Base-by-base conservation (phyloP, 306 rosid genomes). In the Glycine soja region DNA sequence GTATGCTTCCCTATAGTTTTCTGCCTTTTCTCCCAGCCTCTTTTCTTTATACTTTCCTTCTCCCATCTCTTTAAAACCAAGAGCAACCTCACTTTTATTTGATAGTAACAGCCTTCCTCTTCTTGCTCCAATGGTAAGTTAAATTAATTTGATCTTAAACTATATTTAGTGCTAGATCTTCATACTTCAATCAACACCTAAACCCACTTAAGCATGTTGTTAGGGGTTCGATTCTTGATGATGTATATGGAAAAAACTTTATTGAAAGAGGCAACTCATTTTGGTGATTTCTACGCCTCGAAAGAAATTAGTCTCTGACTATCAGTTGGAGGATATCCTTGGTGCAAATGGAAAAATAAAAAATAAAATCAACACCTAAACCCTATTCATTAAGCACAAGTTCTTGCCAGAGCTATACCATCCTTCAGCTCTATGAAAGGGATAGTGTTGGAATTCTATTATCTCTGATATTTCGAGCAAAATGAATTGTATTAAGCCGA, bases 371-470 rank as follows among this genome's bases (percentile, higher is more conserved):
- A 80, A 38, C 65, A 42, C 43, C 46, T 42, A 42, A 74, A 81
- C 3, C 56, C 15, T 61, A 78, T 47, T 52, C 51, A 53, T 30
- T 38, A 77, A 63, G 36, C 52, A 52, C 53, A n/a, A 78, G 18
- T 50, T 76, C 59, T 47, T 4, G 38, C 77, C 13, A 57, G 64
- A 59, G 42, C 46, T 11, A 70, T 76, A 61, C 54, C 69, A 52
- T 42, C 47, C 82, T 78, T 77, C 34, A 24, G 45, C 79, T 63
- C 18, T 57, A 67, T 16, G 30, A 59, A 66, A 48, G 50, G 80
- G 18, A 81, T 65, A 45, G 24, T 30, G 61, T 36, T 61, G 70
- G 69, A 32, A 9, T 30, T 16, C 7, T 53, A 72, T 64, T 70
- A 19, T 70, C 43, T 77, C 32, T 24, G 34, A 10, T 66, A 47